Conservation (phyloP, 331 rosid genomes). For the Erythrophleum ivorense region DNA sequence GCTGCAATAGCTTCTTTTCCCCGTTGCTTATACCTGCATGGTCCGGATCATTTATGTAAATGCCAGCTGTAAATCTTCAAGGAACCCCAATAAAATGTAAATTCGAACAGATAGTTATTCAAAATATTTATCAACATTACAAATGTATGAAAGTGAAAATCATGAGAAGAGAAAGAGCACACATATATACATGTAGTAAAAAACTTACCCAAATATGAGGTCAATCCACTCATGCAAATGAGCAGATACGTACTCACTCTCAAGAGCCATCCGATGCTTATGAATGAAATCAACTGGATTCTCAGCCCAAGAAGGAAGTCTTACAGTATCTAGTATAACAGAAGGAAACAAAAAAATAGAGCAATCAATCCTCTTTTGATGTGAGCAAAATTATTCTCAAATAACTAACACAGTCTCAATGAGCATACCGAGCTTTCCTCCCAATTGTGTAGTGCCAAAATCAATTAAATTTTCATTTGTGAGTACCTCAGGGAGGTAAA, state of each 20-base stretch:
- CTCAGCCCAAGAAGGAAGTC: conserved; percentile 96
- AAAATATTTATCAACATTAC: conserved; percentile 29
- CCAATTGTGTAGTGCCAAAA: conserved; percentile 94
- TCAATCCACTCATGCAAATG: conserved; percentile 99
- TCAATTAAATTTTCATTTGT: conserved; percentile 93
- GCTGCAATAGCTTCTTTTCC: conserved; percentile 92
- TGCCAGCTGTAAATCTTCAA: conserved; percentile 32
- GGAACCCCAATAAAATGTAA: conserved; percentile 35
- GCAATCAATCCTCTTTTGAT: conserved; percentile 34
- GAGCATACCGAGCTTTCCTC: conserved; percentile 85
- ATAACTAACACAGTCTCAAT: conserved; percentile 35
- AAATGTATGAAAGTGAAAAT: conserved; percentile 40
- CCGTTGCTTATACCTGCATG: conserved; percentile 88
- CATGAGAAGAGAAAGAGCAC: conserved; percentile 20
- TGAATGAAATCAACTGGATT: conserved; percentile 89
- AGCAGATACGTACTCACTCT: conserved; percentile 90
- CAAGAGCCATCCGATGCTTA: conserved; percentile 97
- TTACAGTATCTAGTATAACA: conserved; percentile 69
- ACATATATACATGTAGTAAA: conserved; percentile 11
- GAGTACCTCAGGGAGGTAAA: conserved; percentile 93
- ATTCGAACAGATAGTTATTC: conserved; percentile 30
- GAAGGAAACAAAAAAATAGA: conserved; percentile 40
- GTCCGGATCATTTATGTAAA: conserved; percentile 44
- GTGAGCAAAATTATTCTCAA: conserved; percentile 20
- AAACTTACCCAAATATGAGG: conserved; percentile 89